Conservation (phyloP, 768 basidiomycete species). For the Baorangia bicolor region DNA sequence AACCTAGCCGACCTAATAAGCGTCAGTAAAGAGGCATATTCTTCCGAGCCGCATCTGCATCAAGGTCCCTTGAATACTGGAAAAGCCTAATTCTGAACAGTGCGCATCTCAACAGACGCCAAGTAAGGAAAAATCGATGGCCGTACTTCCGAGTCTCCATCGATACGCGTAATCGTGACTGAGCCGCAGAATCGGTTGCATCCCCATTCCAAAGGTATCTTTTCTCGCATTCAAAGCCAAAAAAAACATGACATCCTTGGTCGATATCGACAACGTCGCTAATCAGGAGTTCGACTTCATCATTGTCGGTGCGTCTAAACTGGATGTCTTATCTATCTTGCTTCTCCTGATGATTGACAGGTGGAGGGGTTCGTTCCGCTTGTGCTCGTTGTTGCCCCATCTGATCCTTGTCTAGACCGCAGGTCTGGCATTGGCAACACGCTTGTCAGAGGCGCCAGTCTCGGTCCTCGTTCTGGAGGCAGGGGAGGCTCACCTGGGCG, state of each 20-base stretch:
- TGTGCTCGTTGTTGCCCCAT: background rate
- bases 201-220: background rate
- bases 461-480: slow-evolving; percentile 1
- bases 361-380: background rate
- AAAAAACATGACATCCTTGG: background rate
- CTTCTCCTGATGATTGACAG: background rate
- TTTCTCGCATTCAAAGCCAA: background rate
- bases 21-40: too few relatives aligned
- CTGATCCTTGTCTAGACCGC: background rate
- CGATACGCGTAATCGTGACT: too few relatives aligned
- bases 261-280: background rate
- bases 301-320: background rate
- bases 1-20: too few relatives aligned
- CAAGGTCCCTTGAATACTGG: too few relatives aligned
- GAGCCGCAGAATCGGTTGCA: too few relatives aligned
- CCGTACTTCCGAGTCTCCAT: too few relatives aligned
- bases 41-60: too few relatives aligned
- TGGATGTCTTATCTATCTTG: too few relatives aligned
- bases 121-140: too few relatives aligned
- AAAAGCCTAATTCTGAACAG: too few relatives aligned
- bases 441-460: background rate
- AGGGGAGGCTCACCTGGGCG: background rate
- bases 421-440: background rate
- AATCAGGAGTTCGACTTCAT: background rate
- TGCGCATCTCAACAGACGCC: too few relatives aligned